Evolutionary conservation across 2,329 filamentous ascomycete genomes (phyloP), one percentile per base, ranked within the genome.

Genomic region (Parafenestella ontariensis): DNA sequence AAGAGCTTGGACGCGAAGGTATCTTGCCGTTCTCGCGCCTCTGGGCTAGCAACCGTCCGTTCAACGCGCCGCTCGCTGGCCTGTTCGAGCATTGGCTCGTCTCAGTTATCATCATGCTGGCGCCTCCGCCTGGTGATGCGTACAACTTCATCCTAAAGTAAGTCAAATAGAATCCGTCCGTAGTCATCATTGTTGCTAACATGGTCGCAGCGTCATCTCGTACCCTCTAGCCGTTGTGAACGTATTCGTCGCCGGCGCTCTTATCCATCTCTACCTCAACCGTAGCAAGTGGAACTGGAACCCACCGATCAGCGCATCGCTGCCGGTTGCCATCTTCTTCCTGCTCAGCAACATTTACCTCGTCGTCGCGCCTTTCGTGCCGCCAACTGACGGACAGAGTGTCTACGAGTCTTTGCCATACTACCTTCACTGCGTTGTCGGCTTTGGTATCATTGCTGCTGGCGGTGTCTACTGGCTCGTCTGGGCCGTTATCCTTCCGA

Each of bases 1-100:
- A 88, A 71, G 86, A 88, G 69, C 81, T 89, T 15, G 87, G 85
- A 3, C 83, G 85, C 10, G 87, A 89, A 72, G 87, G 86, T 24
- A 80, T 89, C n/a, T 73, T 89, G 2, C 87, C 87, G 0, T 87
- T 84, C 52, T 86, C 85, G 0, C 76, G 78, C 1, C 77, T 89
- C 61, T 89, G 84, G 80, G 86, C 86, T 11, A 86, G 83, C 71
- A 89, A 86, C 72, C 79, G 82, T 41, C 87, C 87, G 0, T 85
- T 87, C 68, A 86, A 86, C 65, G 85, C 85, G 0, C 86, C 85
- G 3, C 79, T 85, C 41, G 82, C 83, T 21, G 86, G 83, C 43
- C 79, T 88, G 2, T 85, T 86, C 54, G 82, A 85, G 77, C 86
- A 88, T 77, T 89, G 84, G 83, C 69, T 84, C 28, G 84, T 87